phyloP scores from a whole-genome alignment of 169 alveolate genomes.

The Plasmodium vinckei region DNA sequence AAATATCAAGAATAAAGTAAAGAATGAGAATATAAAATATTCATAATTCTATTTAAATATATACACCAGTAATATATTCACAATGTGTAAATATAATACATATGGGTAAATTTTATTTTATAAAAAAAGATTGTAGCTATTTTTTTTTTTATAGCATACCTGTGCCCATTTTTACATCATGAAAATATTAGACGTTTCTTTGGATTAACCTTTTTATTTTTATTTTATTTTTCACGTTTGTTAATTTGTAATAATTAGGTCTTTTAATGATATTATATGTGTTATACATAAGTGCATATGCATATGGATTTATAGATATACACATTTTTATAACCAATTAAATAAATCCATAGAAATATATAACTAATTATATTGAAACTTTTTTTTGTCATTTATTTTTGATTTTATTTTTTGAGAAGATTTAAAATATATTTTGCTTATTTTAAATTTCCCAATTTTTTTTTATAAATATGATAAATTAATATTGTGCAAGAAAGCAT shows the following conservation, averaged over 20 bases:
- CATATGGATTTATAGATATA: conserved; percentile 2
- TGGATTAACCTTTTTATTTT: neutral
- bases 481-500: too few relatives aligned
- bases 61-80: too few relatives aligned
- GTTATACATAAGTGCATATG: neutral
- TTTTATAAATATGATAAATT: neutral
- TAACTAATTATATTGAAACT: neutral
- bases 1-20: too few relatives aligned
- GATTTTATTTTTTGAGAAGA: conserved; percentile 11
- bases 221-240: neutral
- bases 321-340: neutral
- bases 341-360: neutral
- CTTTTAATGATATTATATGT: neutral
- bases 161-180: too few relatives aligned
- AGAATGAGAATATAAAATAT: too few relatives aligned
- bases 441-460: neutral
- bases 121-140: too few relatives aligned
- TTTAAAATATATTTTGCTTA: neutral
- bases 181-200: neutral
- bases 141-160: too few relatives aligned
- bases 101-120: too few relatives aligned
- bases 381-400: neutral
- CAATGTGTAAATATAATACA: too few relatives aligned
- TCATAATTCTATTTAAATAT: too few relatives aligned
- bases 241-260: conserved; percentile 15